Evolutionary conservation across 2,329 filamentous ascomycete genomes (phyloP).

Genomic region (Phaeosphaeria sp.): DNA sequence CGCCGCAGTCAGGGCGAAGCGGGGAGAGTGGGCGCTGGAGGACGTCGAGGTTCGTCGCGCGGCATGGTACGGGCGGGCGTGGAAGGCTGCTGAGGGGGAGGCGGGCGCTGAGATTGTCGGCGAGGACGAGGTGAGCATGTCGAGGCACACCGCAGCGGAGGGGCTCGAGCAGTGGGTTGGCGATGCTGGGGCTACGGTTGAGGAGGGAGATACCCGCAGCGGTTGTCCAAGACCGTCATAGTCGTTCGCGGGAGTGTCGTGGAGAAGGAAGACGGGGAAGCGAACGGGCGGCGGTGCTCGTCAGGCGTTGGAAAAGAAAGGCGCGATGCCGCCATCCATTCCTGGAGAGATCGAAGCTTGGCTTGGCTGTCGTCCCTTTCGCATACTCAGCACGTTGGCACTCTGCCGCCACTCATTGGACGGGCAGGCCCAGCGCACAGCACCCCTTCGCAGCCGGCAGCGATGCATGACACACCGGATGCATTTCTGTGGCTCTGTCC

Average conservation of each 20-base stretch:
- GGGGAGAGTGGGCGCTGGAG: slow-evolving; percentile 39
- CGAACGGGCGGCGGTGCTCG: slow-evolving; percentile 20
- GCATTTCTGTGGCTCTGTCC: slow-evolving; percentile 1
- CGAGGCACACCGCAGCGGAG: slow-evolving; percentile 9
- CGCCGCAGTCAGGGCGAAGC: slow-evolving; percentile 40
- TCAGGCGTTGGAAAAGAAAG: slow-evolving; percentile 15
- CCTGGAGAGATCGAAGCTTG: slow-evolving; percentile 15
- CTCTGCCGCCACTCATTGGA: background rate
- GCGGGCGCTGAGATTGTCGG: slow-evolving; percentile 47
- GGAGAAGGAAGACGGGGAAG: slow-evolving; percentile 14
- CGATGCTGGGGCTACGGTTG: slow-evolving; percentile 10
- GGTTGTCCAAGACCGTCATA: slow-evolving; percentile 24
- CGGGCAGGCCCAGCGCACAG: background rate
- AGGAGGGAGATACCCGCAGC: slow-evolving; percentile 14
- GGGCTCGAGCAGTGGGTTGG: background rate
- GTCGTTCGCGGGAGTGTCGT: slow-evolving; percentile 13
- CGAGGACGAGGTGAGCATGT: slow-evolving; percentile 46
- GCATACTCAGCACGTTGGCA: slow-evolving; percentile 2
- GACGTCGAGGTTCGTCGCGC: slow-evolving; percentile 40
- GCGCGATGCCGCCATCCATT: slow-evolving; percentile 18
- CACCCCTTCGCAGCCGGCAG: slow-evolving; percentile 2
- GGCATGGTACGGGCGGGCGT: slow-evolving; percentile 43
- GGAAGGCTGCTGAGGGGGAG: slow-evolving; percentile 45
- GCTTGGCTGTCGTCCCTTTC: slow-evolving; percentile 1
- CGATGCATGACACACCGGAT: slow-evolving; percentile 2